Evolutionary conservation across 768 basidiomycete species (phyloP).

Genomic region (Amylocystis lapponica): DNA sequence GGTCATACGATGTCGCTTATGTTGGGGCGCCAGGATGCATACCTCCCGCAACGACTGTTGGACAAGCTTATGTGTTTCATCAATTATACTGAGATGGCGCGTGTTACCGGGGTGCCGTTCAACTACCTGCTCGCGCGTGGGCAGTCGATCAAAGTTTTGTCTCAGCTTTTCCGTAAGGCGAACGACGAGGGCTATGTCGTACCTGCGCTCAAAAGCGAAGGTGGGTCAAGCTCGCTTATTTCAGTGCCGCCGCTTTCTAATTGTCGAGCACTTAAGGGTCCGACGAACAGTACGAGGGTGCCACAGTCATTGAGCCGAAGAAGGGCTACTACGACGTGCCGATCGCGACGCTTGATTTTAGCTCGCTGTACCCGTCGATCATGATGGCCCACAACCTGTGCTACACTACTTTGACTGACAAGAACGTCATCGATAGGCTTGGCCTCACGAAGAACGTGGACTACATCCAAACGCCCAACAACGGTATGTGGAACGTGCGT

Average conservation of each 20-base stretch:
- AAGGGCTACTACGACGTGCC: constrained; percentile 96
- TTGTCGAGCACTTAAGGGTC: constrained; percentile 43
- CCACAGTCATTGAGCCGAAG: constrained; percentile 95
- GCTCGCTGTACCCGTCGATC: constrained; percentile 96
- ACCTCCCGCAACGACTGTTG: constrained; percentile 90
- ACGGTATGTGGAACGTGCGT: constrained; percentile 45
- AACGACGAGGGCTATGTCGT: constrained; percentile 89
- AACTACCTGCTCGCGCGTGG: constrained; percentile 91
- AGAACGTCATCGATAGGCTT: constrained; percentile 68
- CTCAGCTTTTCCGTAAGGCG: constrained; percentile 90
- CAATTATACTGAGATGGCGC: constrained; percentile 98
- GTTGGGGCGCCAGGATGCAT: constrained; percentile 69
- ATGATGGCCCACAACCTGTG: constrained; percentile 99
- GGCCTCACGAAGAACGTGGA: constrained; percentile 78
- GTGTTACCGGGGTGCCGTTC: constrained; percentile 99
- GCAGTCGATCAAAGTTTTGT: constrained; percentile 98
- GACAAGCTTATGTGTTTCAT: constrained; percentile 99
- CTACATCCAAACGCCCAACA: constrained; percentile 93
- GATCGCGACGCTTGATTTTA: constrained; percentile 98
- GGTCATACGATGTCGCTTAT: background rate
- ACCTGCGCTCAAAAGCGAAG: constrained; percentile 82
- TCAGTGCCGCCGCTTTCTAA: background rate
- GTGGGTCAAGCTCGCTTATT: constrained; percentile 29
- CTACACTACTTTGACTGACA: constrained; percentile 93
- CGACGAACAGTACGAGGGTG: constrained; percentile 98